Percentiles rank a stretch among this genome's conserved stretches.
Conservation (phyloP, 2,329 filamentous ascomycete genomes). For the Cadophora gregata region DNA sequence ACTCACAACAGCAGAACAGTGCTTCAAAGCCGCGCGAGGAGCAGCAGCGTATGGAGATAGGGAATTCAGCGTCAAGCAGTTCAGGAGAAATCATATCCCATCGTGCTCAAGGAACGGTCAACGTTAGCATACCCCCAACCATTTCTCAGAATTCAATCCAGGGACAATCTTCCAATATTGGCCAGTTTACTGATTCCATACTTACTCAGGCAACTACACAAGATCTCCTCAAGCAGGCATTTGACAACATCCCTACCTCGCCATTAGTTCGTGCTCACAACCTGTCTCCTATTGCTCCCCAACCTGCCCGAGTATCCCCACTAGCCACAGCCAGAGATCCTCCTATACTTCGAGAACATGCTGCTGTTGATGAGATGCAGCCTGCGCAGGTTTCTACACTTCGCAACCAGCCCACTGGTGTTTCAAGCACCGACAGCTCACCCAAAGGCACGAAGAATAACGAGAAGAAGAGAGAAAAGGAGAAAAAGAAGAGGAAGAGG, state of each 20-base stretch:
- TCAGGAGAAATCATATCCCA: constrained; percentile 19
- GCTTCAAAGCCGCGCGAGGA: constrained; percentile 1
- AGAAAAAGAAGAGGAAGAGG: constrained; percentile 58
- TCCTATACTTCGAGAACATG: constrained; percentile 39
- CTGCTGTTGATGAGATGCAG: constrained; percentile 38
- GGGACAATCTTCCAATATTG: constrained; percentile 15
- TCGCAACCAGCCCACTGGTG: constrained; percentile 52
- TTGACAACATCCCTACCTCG: constrained; percentile 53
- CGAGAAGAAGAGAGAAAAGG: constrained; percentile 57
- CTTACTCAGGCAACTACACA: constrained; percentile 46
- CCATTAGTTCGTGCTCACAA: constrained; percentile 76
- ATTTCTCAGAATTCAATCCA: background rate
- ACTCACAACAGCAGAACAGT: constrained; percentile 31
- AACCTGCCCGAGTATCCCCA: constrained; percentile 72
- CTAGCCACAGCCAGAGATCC: constrained; percentile 54
- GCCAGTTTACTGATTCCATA: constrained; percentile 46
- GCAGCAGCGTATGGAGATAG: constrained; percentile 17
- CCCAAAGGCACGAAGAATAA: constrained; percentile 58
- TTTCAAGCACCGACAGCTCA: constrained; percentile 66
- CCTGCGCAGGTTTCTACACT: constrained; percentile 63
- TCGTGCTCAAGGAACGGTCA: constrained; percentile 16
- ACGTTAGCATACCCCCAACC: constrained; percentile 17
- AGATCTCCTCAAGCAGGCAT: constrained; percentile 48
- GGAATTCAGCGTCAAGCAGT: constrained; percentile 23
- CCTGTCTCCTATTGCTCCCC: constrained; percentile 74